phyloP scores from a whole-genome alignment of 1,284 basidiomycete species.

The Ganoderma leucocontextum region DNA sequence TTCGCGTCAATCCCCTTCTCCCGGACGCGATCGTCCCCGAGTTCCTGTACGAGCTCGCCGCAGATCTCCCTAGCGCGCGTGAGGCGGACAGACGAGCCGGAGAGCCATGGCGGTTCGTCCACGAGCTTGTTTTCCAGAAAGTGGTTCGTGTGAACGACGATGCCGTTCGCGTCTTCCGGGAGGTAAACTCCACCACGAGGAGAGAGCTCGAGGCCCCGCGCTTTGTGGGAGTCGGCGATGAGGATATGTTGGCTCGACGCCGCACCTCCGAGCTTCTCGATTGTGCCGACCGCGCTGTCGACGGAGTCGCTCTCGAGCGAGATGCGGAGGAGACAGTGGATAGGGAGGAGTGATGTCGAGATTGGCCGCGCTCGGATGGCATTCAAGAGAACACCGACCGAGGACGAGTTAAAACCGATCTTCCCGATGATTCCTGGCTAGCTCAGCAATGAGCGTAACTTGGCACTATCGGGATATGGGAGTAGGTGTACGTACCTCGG shows the following conservation, averaged over 20 bases:
- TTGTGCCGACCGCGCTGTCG: conserved; percentile 37
- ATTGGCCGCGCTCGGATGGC: conserved; percentile 46
- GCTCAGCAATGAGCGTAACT: neutral
- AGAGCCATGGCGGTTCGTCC: conserved; percentile 44
- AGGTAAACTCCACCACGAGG: conserved; percentile 41
- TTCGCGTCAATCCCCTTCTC: conserved; percentile 34
- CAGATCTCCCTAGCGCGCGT: conserved; percentile 40
- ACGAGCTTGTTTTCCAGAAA: conserved; percentile 45
- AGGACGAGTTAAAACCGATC: conserved; percentile 48
- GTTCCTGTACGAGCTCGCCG: conserved; percentile 32
- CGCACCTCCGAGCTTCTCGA: conserved; percentile 43
- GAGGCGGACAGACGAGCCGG: conserved; percentile 43
- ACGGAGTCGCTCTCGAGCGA: conserved; percentile 45
- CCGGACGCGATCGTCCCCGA: conserved; percentile 21
- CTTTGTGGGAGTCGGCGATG: conserved; percentile 39
- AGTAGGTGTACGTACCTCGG: conserved; percentile 36
- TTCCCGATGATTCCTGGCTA: conserved; percentile 50
- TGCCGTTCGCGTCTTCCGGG: conserved; percentile 38
- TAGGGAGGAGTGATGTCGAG: conserved; percentile 42
- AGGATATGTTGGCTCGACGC: conserved; percentile 48
- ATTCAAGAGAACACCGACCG: conserved; percentile 48
- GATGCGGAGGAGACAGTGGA: conserved; percentile 45
- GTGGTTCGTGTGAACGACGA: conserved; percentile 48
- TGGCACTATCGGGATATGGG: too few relatives aligned
- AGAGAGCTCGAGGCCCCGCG: conserved; percentile 44